Base-by-base conservation (phyloP, 768 basidiomycete species). In the Leccinum rimulosum region DNA sequence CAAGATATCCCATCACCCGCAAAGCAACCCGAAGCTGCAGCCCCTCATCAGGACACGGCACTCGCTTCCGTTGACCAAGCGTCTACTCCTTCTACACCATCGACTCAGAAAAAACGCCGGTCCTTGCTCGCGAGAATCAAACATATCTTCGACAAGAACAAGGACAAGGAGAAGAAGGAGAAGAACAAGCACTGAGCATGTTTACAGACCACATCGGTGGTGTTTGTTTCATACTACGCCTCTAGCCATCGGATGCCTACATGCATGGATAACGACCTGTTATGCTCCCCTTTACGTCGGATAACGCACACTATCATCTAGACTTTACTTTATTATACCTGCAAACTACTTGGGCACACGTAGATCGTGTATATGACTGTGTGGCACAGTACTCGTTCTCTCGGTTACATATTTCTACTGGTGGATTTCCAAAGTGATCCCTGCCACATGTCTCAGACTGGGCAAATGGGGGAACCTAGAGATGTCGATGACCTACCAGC, bases 121-220 rank as follows among this genome's bases (percentile, higher is more conserved):
- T 85, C 85, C 15, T 67, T 87, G 31, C 77, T 88, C 54, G 79
- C 79, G 27, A 85, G 78, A 64, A 66, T 78, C 54, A 86, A 82
- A 66, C 67, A 77, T 43, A 65, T 85, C 6, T 87, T 88, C 36
- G 76, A 82, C 56, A 79, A 77, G 64, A 76, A 82, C 22, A 80
- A 81, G 51, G 68, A 73, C 22, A 80, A 81, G 51, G 68, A 73
- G 59, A 71, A 75, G 62, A 49, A 28, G 31, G 61, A 67, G 64
- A 45, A 45, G 43, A 19, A 45, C 10, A 45, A 45, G 43, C 43
- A 19, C 43, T 48, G 52, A 12, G 28, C 28, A 2, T 52, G 19
- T 25, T 48, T n/a, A 48, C 31, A 22, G 11, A 27, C 12, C 35
- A 19, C 28, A n/a, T 25, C 9, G 8, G n/a, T 55, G 31, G 25